Evolutionary conservation across 441 rosid genomes (phyloP).

Genomic region (Corymbia calophylla): DNA sequence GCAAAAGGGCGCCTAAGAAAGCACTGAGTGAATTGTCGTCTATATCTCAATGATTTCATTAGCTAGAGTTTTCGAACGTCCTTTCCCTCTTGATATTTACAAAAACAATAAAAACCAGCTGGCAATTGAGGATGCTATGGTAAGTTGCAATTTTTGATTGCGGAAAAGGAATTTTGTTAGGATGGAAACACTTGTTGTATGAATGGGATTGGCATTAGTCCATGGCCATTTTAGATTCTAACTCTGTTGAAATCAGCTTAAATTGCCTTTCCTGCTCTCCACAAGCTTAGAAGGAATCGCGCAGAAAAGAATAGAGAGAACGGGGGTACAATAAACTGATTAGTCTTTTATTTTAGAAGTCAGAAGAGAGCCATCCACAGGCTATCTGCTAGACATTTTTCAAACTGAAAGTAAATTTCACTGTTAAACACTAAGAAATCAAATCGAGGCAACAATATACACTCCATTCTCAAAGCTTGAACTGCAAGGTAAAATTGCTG

Average conservation of each 20-base stretch:
- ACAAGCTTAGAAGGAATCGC: neutral
- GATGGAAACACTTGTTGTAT: neutral
- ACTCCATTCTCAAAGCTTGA: neutral
- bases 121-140: neutral
- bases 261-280: neutral
- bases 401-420: neutral
- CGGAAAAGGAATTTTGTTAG: neutral
- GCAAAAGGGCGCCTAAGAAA: neutral
- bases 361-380: neutral
- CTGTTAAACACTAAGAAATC: neutral
- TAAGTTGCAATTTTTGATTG: neutral
- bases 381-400: neutral
- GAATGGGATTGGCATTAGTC: neutral
- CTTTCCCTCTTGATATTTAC: neutral
- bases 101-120: neutral
- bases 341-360: neutral
- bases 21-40: neutral
- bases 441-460: neutral
- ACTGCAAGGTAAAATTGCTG: neutral
- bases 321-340: neutral
- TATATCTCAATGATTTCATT: neutral
- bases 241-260: neutral
- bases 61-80: neutral
- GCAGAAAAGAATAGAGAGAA: neutral
- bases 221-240: neutral